These are phyloP conservation scores for Wickerhamiella shivajii DNA, from an alignment of 805 yeast species.

Conservation along the genomic window DNA sequence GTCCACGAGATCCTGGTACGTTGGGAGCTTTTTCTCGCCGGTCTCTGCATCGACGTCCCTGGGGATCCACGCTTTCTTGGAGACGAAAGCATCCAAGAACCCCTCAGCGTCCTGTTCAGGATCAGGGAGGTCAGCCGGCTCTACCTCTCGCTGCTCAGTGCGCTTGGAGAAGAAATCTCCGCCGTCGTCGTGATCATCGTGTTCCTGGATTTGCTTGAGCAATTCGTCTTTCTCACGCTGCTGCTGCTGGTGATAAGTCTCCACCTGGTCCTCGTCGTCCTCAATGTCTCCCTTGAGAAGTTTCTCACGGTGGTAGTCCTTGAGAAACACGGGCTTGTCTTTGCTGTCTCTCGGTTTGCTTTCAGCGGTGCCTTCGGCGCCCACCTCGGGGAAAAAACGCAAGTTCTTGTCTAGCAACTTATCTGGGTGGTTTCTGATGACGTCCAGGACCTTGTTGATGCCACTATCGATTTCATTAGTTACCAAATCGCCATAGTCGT, in stretches of 20 bases:
- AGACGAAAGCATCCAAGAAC: conserved; percentile 60
- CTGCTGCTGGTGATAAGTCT: conserved; percentile 48
- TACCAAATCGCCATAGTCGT: conserved; percentile 75
- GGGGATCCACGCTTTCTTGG: conserved; percentile 83
- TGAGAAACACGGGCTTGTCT: conserved; percentile 69
- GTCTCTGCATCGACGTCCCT: conserved; percentile 44
- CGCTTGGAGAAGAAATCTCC: conserved; percentile 45
- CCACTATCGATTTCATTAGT: conserved; percentile 79
- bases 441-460: conserved; percentile 51
- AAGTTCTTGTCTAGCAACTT: conserved; percentile 50
- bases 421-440: conserved; percentile 55
- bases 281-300: conserved; percentile 48
- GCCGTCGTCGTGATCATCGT: conserved; percentile 29
- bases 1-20: conserved; percentile 27
- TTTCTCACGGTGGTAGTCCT: conserved; percentile 83
- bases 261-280: conserved; percentile 36
- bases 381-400: conserved; percentile 60
- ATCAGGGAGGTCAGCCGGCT: conserved; percentile 40
- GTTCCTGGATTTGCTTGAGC: conserved; percentile 46
- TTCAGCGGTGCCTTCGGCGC: conserved; percentile 23
- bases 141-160: conserved; percentile 30
- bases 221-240: conserved; percentile 59
- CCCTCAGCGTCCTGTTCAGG: conserved; percentile 47
- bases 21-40: conserved; percentile 26
- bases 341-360: conserved; percentile 13